Base-by-base conservation (phyloP, 192 early-diverging fungal species). In the Podila epigama region DNA sequence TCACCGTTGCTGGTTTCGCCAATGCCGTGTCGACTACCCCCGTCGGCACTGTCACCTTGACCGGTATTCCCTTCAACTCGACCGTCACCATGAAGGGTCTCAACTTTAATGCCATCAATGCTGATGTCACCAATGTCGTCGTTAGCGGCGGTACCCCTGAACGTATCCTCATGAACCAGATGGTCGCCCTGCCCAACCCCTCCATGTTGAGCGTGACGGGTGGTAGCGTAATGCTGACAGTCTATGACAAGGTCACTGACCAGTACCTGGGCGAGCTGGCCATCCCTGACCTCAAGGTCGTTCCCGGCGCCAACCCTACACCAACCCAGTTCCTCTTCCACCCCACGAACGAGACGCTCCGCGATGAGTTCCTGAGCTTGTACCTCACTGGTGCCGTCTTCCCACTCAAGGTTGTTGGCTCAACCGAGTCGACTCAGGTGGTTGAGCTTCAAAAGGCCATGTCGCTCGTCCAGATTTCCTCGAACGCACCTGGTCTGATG, bases 51-150 rank as follows among this genome's bases (percentile, higher is more conserved):
- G 71, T 90, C 31, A 70, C 58, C 5, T 62, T 89, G 40, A 50
- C 78, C 20, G 84, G 82, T 10, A 83, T 90, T 25, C 70, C 83
- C 7, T 89, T 89, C 69, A 78, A 60, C 54, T 83, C 84, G 10
- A 69, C 78, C 34, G 81, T 86, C 13, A 44, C 60, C 42, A 70
- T 90, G 37, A 63, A 75, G 10, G 88, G 89, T 52, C 75, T 90
- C 51, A 79, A 84, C 55, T 83, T 84, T 35, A 77, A 89, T 27
- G 69, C 82, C 31, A 82, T 79, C 20, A 66, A 82, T 31, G 82
- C 84, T 25, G 73, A 82, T 18, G 61, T 80, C 12, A 81, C 85
- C 42, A 82, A 87, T 65, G 77, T 73, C 20, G 60, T 90, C 36
- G 82, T 89, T 41, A 70, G 50, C 22, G 84, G 79, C 44, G 89